Percentiles rank a stretch among this genome's conserved stretches.
phyloP scores from a whole-genome alignment of 2,329 filamentous ascomycete genomes.

The Neofusicoccum kwambonambiense region DNA sequence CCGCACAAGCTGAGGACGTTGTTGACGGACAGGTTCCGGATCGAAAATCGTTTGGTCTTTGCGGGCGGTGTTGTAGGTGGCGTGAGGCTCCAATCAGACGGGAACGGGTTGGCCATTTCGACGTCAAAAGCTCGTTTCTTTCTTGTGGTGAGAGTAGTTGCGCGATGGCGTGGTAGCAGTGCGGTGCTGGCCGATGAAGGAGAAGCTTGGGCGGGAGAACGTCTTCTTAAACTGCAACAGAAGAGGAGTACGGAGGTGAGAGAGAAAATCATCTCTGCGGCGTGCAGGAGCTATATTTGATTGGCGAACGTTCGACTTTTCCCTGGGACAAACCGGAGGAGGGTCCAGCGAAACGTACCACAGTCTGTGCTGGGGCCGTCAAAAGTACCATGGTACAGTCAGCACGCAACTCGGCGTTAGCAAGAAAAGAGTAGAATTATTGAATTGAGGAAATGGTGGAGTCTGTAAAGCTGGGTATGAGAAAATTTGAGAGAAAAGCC shows the following conservation, averaged over 20 bases:
- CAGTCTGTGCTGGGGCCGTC: not conserved
- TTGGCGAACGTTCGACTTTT: not conserved
- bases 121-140: not conserved
- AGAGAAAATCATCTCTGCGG: not conserved
- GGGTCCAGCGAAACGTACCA: constrained; percentile 1
- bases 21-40: not conserved
- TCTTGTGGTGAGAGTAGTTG: not conserved
- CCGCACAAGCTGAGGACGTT: not conserved
- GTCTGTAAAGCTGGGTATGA: not conserved
- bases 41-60: not conserved
- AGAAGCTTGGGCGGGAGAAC: not conserved
- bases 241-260: not conserved
- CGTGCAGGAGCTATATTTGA: not conserved
- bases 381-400: not conserved
- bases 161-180: not conserved
- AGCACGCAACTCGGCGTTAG: not conserved
- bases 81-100: not conserved
- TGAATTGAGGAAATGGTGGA: not conserved
- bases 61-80: not conserved
- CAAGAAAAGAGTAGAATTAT: not conserved
- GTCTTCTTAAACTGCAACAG: not conserved
- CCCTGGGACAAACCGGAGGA: not conserved
- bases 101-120: not conserved
- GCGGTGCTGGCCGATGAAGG: not conserved
- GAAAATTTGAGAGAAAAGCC: not conserved